Conservation (phyloP, 2,329 filamentous ascomycete genomes). For the Trichoderma sp. region DNA sequence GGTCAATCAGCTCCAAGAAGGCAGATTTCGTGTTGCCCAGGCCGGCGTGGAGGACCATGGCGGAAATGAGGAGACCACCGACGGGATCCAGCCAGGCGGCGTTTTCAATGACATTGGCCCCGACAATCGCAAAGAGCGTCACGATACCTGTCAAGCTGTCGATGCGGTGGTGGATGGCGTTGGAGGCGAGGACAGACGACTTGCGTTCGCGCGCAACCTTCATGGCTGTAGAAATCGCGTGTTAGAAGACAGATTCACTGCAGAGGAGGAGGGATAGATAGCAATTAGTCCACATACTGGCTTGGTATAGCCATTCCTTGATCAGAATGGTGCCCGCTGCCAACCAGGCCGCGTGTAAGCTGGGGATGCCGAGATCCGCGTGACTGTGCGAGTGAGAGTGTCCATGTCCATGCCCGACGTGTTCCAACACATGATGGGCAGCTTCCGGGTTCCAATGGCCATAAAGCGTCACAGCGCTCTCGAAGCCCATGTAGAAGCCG, state of each 20-base stretch:
- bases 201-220: conserved; percentile 93
- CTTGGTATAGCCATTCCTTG: conserved; percentile 96
- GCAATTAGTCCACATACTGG: conserved; percentile 64
- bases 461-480: conserved; percentile 65
- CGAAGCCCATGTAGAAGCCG: conserved; percentile 87
- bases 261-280: background rate
- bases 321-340: conserved; percentile 84
- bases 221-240: conserved; percentile 61
- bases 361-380: conserved; percentile 58
- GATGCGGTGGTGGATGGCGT: conserved; percentile 93
- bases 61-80: conserved; percentile 85
- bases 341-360: conserved; percentile 92
- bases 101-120: conserved; percentile 80
- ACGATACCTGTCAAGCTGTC: conserved; percentile 95
- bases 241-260: conserved; percentile 14
- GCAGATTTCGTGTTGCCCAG: conserved; percentile 80
- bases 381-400: conserved; percentile 59
- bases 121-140: conserved; percentile 82
- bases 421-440: conserved; percentile 60
- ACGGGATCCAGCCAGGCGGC: conserved; percentile 93
- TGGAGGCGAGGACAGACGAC: conserved; percentile 92
- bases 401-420: conserved; percentile 51
- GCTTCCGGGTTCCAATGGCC: conserved; percentile 71
- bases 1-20: conserved; percentile 86
- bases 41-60: conserved; percentile 90